These are phyloP conservation scores for Symbiodinium pilosum DNA, from an alignment of 73 alveolate species.

Conservation along the genomic window DNA sequence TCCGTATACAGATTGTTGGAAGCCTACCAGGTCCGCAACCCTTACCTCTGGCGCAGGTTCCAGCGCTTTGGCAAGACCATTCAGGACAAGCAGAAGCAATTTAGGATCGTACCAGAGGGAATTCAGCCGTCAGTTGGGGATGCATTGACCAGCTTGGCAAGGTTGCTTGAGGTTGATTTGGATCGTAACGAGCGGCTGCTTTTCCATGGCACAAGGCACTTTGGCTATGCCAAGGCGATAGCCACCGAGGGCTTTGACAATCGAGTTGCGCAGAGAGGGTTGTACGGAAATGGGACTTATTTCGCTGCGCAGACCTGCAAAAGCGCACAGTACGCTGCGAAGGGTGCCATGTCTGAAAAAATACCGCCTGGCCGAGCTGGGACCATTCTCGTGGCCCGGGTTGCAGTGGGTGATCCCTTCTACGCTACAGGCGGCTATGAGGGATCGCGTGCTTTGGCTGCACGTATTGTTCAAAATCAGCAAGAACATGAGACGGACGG, in stretches of 20 bases:
- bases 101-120: neutral
- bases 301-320: conserved; percentile 80
- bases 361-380: neutral
- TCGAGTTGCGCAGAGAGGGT: conserved; percentile 14
- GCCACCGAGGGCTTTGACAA: conserved; percentile 59
- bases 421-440: neutral
- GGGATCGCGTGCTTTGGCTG: neutral
- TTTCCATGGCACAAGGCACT: conserved; percentile 9
- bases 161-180: neutral
- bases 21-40: conserved; percentile 40
- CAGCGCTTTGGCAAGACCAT: conserved; percentile 27
- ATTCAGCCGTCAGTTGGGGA: conserved; percentile 5
- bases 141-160: neutral
- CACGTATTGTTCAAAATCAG: neutral
- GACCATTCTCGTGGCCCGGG: conserved; percentile 43
- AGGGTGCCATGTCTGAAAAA: neutral
- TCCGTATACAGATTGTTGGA: neutral
- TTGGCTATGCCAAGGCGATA: neutral
- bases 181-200: conserved; percentile 19
- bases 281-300: conserved; percentile 49
- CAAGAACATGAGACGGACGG: no score
- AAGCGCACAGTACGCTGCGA: conserved; percentile 22
- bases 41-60: conserved; percentile 34
- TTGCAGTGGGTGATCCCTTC: conserved; percentile 58
- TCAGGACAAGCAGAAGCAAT: conserved; percentile 21